phyloP scores from a whole-genome alignment of 2,329 filamentous ascomycete genomes.

The Nothophoma quercina region DNA sequence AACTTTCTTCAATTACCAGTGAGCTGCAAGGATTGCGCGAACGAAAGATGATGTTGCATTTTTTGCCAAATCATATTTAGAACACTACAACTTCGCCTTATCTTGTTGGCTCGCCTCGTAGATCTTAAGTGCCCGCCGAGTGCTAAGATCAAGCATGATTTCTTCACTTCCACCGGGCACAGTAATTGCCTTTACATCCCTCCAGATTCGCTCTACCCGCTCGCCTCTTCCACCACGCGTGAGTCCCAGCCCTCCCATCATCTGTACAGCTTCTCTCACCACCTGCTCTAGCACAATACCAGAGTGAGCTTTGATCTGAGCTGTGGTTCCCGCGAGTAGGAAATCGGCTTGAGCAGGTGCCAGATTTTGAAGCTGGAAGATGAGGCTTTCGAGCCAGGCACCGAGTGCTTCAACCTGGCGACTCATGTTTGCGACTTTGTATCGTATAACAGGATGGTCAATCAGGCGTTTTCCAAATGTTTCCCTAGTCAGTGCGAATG shows the following conservation, averaged over 20 bases:
- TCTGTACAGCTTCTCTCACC: conserved; percentile 2
- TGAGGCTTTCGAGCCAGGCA: conserved; percentile 5
- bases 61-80: too few species aligned
- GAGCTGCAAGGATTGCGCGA: too few species aligned
- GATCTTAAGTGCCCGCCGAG: too few species aligned
- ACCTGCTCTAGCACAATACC: not conserved
- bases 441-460: conserved; percentile 10
- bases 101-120: too few species aligned
- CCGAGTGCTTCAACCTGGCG: conserved; percentile 2
- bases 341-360: not conserved
- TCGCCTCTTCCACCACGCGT: conserved; percentile 4
- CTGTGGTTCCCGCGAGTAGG: not conserved
- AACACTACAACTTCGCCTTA: too few species aligned
- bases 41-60: too few species aligned
- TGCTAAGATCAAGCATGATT: conserved; percentile 9
- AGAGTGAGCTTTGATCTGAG: not conserved
- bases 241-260: conserved; percentile 3
- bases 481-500: not conserved
- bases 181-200: conserved; percentile 10
- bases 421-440: conserved; percentile 8
- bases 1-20: too few species aligned
- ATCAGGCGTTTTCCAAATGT: conserved; percentile 3
- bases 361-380: not conserved
- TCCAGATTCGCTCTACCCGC: conserved; percentile 8
- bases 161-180: conserved; percentile 13